A percentile compares a stretch with the other conserved stretches of the same genome.
phyloP scores from a whole-genome alignment of 345 rosid genomes.

The Cardiospermum halicacabum region DNA sequence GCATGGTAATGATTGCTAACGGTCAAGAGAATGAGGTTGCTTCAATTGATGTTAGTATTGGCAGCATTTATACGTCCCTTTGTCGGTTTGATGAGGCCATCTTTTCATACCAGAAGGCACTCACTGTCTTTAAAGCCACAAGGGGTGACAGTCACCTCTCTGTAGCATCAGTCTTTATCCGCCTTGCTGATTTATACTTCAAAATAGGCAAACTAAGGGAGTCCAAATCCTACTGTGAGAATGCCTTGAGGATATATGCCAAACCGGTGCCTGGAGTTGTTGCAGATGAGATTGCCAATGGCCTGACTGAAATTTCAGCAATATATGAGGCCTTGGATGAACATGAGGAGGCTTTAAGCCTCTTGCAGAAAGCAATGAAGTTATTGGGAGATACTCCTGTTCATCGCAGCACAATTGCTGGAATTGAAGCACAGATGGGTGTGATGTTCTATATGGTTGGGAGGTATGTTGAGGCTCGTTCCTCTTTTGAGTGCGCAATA shows the following conservation, averaged over 20 bases:
- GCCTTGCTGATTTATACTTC: constrained; percentile 47
- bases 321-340: constrained; percentile 42
- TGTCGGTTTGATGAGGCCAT: constrained; percentile 50
- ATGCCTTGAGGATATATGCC: constrained; percentile 47
- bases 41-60: constrained; percentile 46
- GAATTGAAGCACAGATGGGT: constrained; percentile 61
- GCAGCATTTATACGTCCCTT: constrained; percentile 42
- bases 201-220: constrained; percentile 50
- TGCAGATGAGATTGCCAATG: constrained; percentile 41
- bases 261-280: constrained; percentile 46
- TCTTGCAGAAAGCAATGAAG: constrained; percentile 42
- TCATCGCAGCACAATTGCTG: constrained; percentile 43
- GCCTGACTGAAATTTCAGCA: constrained; percentile 47
- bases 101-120: constrained; percentile 54
- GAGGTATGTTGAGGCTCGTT: constrained; percentile 41
- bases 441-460: constrained; percentile 49
- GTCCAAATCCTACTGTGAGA: constrained; percentile 49
- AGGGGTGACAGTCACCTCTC: constrained; percentile 47
- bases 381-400: constrained; percentile 46
- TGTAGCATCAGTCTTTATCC: constrained; percentile 43
- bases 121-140: constrained; percentile 47
- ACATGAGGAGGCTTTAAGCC: constrained; percentile 47
- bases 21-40: constrained; percentile 54
- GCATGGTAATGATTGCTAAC: constrained; percentile 56
- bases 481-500: constrained; percentile 36